Evolutionary conservation across 1,139 yeast species (phyloP), one percentile per base, ranked within the genome.

Genomic region (Taphrina flavorubra): DNA sequence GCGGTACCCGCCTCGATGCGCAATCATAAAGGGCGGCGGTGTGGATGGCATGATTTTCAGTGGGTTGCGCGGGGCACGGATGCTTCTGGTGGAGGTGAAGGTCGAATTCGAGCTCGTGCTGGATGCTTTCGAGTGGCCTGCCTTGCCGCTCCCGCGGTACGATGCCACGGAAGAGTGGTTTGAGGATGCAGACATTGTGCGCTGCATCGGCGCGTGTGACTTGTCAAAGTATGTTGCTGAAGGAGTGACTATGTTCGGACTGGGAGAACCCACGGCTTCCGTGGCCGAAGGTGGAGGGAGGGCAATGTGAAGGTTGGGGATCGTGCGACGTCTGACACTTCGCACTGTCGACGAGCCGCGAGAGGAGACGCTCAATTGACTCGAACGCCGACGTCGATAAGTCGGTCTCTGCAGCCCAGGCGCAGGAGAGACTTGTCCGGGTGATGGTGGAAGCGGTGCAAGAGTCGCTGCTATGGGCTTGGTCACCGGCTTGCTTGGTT

Each of bases 101-200:
- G 67, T 63, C 44, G 67, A 63, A 34, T 63, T 63, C 14, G 67
- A 63, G 36, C 67, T 63, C 46, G 67, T 63, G 44, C 61, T 53
- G 6, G 67, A 63, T 0, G 67, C 67, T 55, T 63, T 63, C n/a
- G 61, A 53, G 56, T 63, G 67, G n/a, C 61, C 60, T 10, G 61
- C 61, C 16, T 56, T 25, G 14, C 67, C 67, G 10, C 37, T 34
- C 10, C 59, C 61, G 16, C 67, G 61, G 20, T 42, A 46, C 18
- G 67, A 63, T 18, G 60, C 61, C 31, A 44, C 67, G 18, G 67
- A 63, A 7, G 67, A 63, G 34, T 63, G 67, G 34, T 46, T 57
- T 20, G 67, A 63, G 6, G 67, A 63, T 6, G 60, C 55, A 16
- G 67, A 63, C 39, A 63, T 55, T 13, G 67, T 63, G 34, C 67